phyloP scores from a whole-genome alignment of 768 basidiomycete genomes.

The Kwoniella europaea region DNA sequence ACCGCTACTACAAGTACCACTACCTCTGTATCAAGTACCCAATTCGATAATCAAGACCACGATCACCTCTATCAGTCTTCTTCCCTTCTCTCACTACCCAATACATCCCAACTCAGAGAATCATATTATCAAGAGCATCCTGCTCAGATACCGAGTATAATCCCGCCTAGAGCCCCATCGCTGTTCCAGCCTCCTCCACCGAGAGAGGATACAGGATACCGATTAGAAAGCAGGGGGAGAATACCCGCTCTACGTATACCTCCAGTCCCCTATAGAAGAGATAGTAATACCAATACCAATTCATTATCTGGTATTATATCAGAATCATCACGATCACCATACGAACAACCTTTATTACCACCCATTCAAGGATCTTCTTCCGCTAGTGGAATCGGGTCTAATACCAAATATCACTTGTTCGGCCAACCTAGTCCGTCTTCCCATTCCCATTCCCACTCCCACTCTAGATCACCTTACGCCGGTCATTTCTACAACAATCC shows the following conservation, averaged over 20 bases:
- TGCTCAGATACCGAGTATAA: constrained; percentile 11
- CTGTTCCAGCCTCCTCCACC: constrained; percentile 27
- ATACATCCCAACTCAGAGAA: neutral
- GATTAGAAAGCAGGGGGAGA: constrained; percentile 22
- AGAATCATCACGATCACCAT: constrained; percentile 16
- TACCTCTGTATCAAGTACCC: neutral
- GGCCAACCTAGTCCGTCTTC: constrained; percentile 14
- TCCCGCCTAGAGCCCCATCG: constrained; percentile 14
- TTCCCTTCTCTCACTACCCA: neutral
- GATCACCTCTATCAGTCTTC: constrained; percentile 1
- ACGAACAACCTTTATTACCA: constrained; percentile 20
- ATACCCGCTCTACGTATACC: constrained; percentile 26
- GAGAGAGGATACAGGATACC: constrained; percentile 22
- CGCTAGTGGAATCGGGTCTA: neutral
- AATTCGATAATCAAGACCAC: neutral
- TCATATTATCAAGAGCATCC: neutral
- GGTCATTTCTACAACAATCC: constrained; percentile 11
- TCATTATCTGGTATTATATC: neutral
- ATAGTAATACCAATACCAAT: constrained; percentile 1
- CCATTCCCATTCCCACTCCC: constrained; percentile 10
- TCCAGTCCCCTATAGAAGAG: constrained; percentile 17
- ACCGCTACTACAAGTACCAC: neutral
- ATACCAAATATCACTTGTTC: constrained; percentile 3
- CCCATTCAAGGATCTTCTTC: constrained; percentile 14
- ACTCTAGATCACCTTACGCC: constrained; percentile 23